Base-by-base conservation (phyloP, 805 yeast genomes). In the Candida anglica region DNA sequence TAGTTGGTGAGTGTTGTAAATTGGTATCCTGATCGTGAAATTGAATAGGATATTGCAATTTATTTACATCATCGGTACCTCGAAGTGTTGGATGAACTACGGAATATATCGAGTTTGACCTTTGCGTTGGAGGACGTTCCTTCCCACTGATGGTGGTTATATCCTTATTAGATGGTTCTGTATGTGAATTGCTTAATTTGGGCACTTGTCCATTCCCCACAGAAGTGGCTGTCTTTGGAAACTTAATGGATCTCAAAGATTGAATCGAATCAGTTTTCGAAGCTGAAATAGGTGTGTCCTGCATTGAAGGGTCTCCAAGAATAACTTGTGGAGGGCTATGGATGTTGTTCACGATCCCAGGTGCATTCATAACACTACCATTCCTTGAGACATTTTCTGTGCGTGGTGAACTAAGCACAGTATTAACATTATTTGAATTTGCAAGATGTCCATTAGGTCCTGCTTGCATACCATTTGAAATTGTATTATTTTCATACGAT, bases 241-340 rank as follows among this genome's bases (percentile, higher is more conserved):
- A 26, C 18, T 32, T 32, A 4, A 32, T 24, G 5, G 34, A 32
- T 13, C 29, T 22, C 14, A 32, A 30, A 15, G 32, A 30, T 9
- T 20, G 32, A 15, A 30, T 20, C 6, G 32, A 30, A 16, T 30
- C 32, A 5, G 32, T 30, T 13, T 30, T 30, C 10, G 19, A 19
- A 9, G 11, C 32, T 7, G 13, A 14, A 6, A 30, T 11, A 9
- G 32, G 27, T 6, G 32, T 21, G 23, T 11, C 23, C 9, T 21
- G 9, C 9, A 9, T 26, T n/a, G 15, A 29, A 25, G 22, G 29
- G 11, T 21, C 11, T 9, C 23, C 23, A 21, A 9, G 10, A 21
- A 21, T 21, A 11, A 21, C 23, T 9, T 21, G 9, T 9, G 23
- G 23, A 44, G 48, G 64, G n/a, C n/a, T n/a, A n/a, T n/a, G n/a